These are phyloP conservation scores for Capsicum baccatum DNA, from an alignment of 257 asterid genomes.

Conservation along the genomic window DNA sequence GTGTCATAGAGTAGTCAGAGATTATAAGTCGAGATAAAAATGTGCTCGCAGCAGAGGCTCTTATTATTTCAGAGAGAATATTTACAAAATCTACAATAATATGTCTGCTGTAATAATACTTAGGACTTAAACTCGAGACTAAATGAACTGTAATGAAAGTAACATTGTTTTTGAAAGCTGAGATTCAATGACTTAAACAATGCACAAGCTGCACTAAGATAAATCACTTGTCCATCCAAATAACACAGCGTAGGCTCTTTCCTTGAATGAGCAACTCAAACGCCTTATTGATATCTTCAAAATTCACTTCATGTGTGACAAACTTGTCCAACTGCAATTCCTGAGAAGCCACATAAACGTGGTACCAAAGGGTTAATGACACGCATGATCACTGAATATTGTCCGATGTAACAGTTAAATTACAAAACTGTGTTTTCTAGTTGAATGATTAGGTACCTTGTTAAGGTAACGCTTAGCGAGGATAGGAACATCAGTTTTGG, in stretches of 20 bases:
- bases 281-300: conserved; percentile 73
- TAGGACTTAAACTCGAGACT: too few species aligned
- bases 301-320: conserved; percentile 78
- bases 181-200: background rate
- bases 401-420: background rate
- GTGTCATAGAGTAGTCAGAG: conserved; percentile 28
- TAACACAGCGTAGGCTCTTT: conserved; percentile 81
- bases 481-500: conserved; percentile 70
- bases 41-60: background rate
- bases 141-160: background rate
- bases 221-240: conserved; percentile 80
- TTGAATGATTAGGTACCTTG: conserved; percentile 47
- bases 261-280: conserved; percentile 69
- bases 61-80: background rate
- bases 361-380: background rate
- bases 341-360: conserved; percentile 46
- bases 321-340: conserved; percentile 74
- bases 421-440: background rate
- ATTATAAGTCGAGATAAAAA: background rate
- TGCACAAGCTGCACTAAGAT: background rate
- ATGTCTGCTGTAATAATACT: background rate
- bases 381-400: background rate
- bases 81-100: background rate
- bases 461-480: conserved; percentile 63
- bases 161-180: background rate